Conservation (phyloP, 768 basidiomycete species). For the Mycena belliarum region DNA sequence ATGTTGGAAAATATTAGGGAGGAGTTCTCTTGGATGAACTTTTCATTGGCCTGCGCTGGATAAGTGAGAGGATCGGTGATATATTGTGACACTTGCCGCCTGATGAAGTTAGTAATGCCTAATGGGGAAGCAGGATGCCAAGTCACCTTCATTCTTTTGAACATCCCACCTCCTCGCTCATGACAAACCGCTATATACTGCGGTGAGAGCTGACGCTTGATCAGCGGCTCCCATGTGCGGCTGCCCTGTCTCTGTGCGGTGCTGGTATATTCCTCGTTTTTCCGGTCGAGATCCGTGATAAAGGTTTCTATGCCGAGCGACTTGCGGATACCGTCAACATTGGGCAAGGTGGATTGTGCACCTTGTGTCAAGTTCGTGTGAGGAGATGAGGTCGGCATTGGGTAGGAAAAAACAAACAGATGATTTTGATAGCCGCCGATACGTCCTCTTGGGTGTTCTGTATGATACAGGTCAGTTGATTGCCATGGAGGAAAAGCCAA, state of each 20-base stretch:
- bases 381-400: not conserved
- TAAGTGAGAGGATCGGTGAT: no score
- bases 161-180: conserved; percentile 18
- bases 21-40: not conserved
- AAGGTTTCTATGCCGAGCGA: conserved; percentile 5
- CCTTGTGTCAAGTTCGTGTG: not conserved
- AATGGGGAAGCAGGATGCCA: not conserved
- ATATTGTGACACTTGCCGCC: conserved; percentile 9
- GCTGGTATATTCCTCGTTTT: not conserved
- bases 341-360: not conserved
- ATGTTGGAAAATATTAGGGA: not conserved
- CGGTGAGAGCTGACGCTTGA: not conserved
- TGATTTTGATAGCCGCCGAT: not conserved
- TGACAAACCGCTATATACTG: conserved; percentile 2
- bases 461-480: not conserved
- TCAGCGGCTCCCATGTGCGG: conserved; percentile 13
- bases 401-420: not conserved
- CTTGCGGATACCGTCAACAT: not conserved
- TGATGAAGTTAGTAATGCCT: not conserved
- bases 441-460: not conserved
- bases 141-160: conserved; percentile 20
- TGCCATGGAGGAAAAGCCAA: not conserved
- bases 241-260: conserved; percentile 8
- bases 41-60: not conserved
- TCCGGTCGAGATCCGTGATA: not conserved